These are phyloP conservation scores for Flueggea neowawraea DNA, from an alignment of 441 rosid species.

Conservation along the genomic window DNA sequence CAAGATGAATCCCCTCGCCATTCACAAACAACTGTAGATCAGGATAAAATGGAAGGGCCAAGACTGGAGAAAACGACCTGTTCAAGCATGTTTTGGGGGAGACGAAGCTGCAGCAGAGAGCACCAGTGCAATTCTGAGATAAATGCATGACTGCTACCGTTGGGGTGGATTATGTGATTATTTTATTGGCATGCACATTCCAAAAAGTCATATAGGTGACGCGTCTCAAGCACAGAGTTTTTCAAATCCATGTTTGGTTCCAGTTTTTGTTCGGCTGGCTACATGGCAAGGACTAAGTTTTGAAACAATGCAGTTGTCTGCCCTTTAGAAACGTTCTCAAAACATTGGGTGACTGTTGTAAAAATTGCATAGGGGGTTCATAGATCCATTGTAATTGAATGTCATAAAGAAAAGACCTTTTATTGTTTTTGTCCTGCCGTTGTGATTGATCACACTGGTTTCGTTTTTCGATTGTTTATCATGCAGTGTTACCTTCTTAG, in stretches of 20 bases:
- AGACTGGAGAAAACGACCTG: slow-evolving; percentile 81
- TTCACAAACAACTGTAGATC: slow-evolving; percentile 43
- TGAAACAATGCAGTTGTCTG: slow-evolving; percentile 12
- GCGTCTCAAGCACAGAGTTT: slow-evolving; percentile 1
- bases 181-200: neutral
- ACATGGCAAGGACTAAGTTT: slow-evolving; percentile 22
- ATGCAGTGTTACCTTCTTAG: too few species aligned
- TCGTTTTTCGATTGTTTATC: neutral
- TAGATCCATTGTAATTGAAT: slow-evolving; percentile 21
- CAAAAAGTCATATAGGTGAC: neutral
- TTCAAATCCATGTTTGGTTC: slow-evolving; percentile 30
- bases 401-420: slow-evolving; percentile 5
- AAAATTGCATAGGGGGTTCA: slow-evolving; percentile 18
- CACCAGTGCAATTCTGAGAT: slow-evolving; percentile 95
- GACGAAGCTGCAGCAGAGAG: slow-evolving; percentile 99
- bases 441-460: neutral
- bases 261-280: slow-evolving; percentile 18
- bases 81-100: slow-evolving; percentile 95
- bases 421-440: neutral
- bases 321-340: slow-evolving; percentile 8
- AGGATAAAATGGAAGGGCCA: slow-evolving; percentile 70
- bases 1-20: slow-evolving; percentile 43
- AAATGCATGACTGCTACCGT: slow-evolving; percentile 52
- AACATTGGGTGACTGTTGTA: slow-evolving; percentile 16
- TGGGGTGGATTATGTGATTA: slow-evolving; percentile 11